Conservation (phyloP, 192 early-diverging fungal genomes). For the Nowakowskiella sp. region DNA sequence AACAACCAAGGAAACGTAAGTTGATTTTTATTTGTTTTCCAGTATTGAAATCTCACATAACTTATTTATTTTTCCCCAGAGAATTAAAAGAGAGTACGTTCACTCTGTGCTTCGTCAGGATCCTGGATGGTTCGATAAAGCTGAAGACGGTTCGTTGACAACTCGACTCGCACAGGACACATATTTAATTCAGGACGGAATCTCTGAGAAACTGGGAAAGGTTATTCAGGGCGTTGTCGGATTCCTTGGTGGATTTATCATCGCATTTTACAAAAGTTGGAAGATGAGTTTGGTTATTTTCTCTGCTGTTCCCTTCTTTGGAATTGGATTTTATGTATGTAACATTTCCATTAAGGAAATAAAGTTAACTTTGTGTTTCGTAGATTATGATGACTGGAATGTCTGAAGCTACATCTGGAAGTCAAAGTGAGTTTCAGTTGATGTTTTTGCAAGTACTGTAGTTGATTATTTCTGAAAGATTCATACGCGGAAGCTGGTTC, state of each 20-base stretch:
- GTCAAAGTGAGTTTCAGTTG: no score
- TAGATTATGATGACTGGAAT: no score
- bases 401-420: no score
- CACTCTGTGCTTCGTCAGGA: conserved; percentile 75
- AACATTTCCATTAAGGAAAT: no score
- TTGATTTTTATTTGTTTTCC: conserved; percentile 18
- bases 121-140: conserved; percentile 78
- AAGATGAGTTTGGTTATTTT: conserved; percentile 73
- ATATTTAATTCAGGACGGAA: conserved; percentile 79
- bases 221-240: conserved; percentile 52
- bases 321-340: no score
- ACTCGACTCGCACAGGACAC: conserved; percentile 89
- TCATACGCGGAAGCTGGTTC: conserved; percentile 77
- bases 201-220: conserved; percentile 74
- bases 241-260: conserved; percentile 68
- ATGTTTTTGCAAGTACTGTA: no score
- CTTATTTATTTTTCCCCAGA: no score
- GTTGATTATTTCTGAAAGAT: conserved; percentile 26
- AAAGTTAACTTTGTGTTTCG: no score
- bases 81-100: conserved; percentile 70
- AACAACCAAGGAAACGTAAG: neutral
- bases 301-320: conserved; percentile 67
- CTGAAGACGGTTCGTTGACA: conserved; percentile 79
- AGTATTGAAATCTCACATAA: conserved; percentile 20
- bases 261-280: conserved; percentile 72